Evolutionary conservation across 2,329 filamentous ascomycete genomes (phyloP).

Genomic region (Lojkania enalia): DNA sequence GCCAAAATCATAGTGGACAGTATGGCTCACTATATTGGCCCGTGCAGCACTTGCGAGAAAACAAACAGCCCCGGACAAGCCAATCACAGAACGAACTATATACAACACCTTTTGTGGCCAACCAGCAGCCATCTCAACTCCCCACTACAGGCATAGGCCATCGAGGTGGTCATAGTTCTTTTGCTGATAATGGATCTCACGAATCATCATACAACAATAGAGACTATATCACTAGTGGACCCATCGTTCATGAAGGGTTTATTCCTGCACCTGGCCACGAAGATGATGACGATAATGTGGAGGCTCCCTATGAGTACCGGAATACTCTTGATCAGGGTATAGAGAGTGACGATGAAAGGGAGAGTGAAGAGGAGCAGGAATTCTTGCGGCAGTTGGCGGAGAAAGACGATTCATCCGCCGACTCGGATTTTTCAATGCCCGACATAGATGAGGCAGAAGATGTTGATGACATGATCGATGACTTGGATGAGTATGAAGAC

Average conservation of each 20-base stretch:
- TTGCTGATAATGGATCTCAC: background rate
- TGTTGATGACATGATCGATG: slow-evolving; percentile 12
- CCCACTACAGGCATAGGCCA: slow-evolving; percentile 20
- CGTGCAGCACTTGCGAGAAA: too few relatives aligned
- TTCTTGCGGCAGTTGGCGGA: slow-evolving; percentile 12
- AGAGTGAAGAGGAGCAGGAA: slow-evolving; percentile 20
- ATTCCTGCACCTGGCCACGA: slow-evolving; percentile 42
- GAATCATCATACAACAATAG: background rate
- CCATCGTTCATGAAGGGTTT: slow-evolving; percentile 45
- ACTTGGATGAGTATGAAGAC: slow-evolving; percentile 36
- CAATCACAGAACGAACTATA: too few relatives aligned
- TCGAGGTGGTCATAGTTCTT: background rate
- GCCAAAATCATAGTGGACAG: background rate
- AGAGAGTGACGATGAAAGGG: slow-evolving; percentile 31
- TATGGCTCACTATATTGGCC: too few relatives aligned
- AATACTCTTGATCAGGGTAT: background rate
- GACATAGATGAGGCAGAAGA: slow-evolving; percentile 37
- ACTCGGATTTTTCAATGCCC: slow-evolving; percentile 41
- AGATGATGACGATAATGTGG: slow-evolving; percentile 37
- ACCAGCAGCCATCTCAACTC: slow-evolving; percentile 21
- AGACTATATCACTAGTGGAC: slow-evolving; percentile 8
- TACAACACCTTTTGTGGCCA: slow-evolving; percentile 17
- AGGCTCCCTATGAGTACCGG: slow-evolving; percentile 15
- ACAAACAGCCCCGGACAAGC: too few relatives aligned
- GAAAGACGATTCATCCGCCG: slow-evolving; percentile 35